phyloP scores from a whole-genome alignment of 495 filamentous ascomycete species.

The Acidiella bohemica region DNA sequence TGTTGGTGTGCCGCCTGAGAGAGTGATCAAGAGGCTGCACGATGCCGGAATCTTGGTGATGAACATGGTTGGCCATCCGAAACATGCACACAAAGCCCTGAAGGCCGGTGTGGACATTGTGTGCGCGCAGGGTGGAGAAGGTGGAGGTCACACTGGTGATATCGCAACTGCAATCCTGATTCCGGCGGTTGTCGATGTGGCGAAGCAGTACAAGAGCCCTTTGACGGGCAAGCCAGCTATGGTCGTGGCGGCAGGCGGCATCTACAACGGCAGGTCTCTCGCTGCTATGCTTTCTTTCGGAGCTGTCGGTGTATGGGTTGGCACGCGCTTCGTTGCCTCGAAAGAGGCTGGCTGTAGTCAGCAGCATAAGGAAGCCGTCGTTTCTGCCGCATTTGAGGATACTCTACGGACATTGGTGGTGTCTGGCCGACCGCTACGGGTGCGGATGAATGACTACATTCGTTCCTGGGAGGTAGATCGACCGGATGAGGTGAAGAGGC shows the following conservation, averaged over 20 bases:
- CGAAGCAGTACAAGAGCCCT: constrained; percentile 31
- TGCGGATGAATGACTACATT: constrained; percentile 71
- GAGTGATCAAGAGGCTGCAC: constrained; percentile 58
- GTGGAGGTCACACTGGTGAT: constrained; percentile 33
- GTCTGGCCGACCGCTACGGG: constrained; percentile 63
- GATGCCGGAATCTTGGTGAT: constrained; percentile 64
- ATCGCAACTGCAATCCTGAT: constrained; percentile 33
- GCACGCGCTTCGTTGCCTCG: constrained; percentile 71
- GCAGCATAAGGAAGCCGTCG: constrained; percentile 70
- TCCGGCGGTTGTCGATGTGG: constrained; percentile 32
- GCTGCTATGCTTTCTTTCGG: constrained; percentile 32
- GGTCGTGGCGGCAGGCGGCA: constrained; percentile 32
- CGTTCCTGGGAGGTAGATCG: constrained; percentile 53
- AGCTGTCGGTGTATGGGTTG: constrained; percentile 36
- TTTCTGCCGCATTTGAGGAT: constrained; percentile 56
- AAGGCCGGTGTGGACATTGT: constrained; percentile 71
- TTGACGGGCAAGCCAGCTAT: constrained; percentile 30
- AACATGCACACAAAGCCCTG: constrained; percentile 72
- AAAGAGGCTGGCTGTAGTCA: constrained; percentile 63
- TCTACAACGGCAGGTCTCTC: constrained; percentile 30
- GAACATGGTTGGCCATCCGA: constrained; percentile 94
- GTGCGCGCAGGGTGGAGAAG: constrained; percentile 40
- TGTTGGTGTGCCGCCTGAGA: constrained; percentile 63
- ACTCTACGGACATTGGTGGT: constrained; percentile 68
- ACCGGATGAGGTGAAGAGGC: constrained; percentile 54